Conservation (phyloP, 2,329 filamentous ascomycete species). For the Dichotomopilus funicola region DNA sequence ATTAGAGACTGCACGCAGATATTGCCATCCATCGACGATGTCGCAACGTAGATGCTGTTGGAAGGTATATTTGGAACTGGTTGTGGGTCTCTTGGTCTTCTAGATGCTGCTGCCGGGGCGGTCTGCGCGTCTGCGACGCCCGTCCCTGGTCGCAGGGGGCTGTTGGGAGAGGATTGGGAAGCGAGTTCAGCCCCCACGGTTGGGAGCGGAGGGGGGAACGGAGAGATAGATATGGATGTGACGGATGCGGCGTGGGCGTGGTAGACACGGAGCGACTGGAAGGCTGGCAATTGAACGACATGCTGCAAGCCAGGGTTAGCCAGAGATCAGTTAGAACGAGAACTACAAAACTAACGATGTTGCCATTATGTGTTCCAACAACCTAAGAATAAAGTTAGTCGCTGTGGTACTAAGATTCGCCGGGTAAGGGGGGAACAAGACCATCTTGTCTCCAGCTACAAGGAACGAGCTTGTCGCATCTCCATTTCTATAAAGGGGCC, state of each 20-base stretch:
- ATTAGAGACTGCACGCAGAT: conserved; percentile 85
- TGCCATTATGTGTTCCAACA: conserved; percentile 91
- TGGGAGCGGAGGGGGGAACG: conserved; percentile 58
- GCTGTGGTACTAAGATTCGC: neutral
- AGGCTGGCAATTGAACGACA: conserved; percentile 73
- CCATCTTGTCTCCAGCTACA: conserved; percentile 95
- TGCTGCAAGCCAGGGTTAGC: conserved; percentile 49
- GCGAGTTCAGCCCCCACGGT: conserved; percentile 37
- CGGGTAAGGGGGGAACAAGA: conserved; percentile 34
- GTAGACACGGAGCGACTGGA: conserved; percentile 78
- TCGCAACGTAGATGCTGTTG: conserved; percentile 89
- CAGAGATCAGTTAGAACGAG: conserved; percentile 24
- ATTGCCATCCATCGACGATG: conserved; percentile 91
- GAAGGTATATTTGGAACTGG: conserved; percentile 68
- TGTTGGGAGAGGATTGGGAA: conserved; percentile 31
- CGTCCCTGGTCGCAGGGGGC: conserved; percentile 31
- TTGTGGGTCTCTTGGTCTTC: conserved; percentile 44
- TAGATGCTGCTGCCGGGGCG: conserved; percentile 46
- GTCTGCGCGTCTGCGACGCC: conserved; percentile 37
- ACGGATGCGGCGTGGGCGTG: conserved; percentile 90
- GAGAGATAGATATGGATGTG: conserved; percentile 84
- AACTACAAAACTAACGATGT: conserved; percentile 56
- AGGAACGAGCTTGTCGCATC: conserved; percentile 90
- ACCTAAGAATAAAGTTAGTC: conserved; percentile 51
- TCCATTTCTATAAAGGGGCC: conserved; percentile 81